phyloP scores from a whole-genome alignment of 2,329 filamentous ascomycete species.

The Aspergillus caelatus region DNA sequence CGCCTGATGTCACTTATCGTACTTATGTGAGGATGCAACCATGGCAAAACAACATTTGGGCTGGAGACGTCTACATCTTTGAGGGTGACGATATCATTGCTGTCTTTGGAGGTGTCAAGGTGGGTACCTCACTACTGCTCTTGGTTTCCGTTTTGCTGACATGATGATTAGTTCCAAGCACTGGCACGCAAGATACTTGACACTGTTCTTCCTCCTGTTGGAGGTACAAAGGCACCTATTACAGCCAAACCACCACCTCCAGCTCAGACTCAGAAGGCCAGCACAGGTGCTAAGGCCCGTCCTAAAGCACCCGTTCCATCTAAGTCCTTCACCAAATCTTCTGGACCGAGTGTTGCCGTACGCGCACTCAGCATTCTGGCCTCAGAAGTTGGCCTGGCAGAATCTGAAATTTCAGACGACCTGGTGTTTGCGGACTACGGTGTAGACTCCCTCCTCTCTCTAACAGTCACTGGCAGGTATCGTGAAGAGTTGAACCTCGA shows the following conservation, averaged over 20 bases:
- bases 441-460: slow-evolving; percentile 63
- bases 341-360: slow-evolving; percentile 33
- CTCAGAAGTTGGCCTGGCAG: slow-evolving; percentile 57
- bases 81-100: slow-evolving; percentile 62
- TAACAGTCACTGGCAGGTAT: slow-evolving; percentile 65
- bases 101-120: slow-evolving; percentile 52
- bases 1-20: slow-evolving; percentile 56
- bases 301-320: slow-evolving; percentile 30
- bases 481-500: slow-evolving; percentile 64
- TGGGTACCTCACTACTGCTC: slow-evolving; percentile 13
- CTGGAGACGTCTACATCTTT: slow-evolving; percentile 64
- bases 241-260: slow-evolving; percentile 27
- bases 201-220: slow-evolving; percentile 42
- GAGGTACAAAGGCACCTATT: slow-evolving; percentile 24
- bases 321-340: slow-evolving; percentile 24
- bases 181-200: slow-evolving; percentile 45
- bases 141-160: neutral
- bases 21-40: slow-evolving; percentile 66
- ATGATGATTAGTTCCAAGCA: slow-evolving; percentile 41
- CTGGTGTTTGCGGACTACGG: slow-evolving; percentile 65
- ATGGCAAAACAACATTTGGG: slow-evolving; percentile 54
- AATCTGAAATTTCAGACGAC: slow-evolving; percentile 61
- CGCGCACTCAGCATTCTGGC: slow-evolving; percentile 45
- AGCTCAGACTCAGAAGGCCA: slow-evolving; percentile 33
- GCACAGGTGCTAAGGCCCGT: slow-evolving; percentile 24